Percentiles rank a stretch among this genome's conserved stretches.
Evolutionary conservation across 768 basidiomycete species (phyloP).

Genomic region (Pholiota conissans): DNA sequence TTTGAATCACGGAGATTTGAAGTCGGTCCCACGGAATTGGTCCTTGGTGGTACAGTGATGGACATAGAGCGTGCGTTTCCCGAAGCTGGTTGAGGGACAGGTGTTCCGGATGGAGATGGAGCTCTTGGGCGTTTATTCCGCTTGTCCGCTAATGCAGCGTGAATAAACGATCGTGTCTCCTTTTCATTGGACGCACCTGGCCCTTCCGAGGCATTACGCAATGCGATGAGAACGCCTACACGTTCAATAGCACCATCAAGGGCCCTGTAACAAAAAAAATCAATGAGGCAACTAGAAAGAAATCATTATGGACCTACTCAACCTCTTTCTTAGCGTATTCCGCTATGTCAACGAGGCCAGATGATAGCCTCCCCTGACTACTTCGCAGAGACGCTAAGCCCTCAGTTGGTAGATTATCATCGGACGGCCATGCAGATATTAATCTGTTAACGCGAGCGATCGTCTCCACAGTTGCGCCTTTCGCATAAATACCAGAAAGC

Average conservation of each 20-base stretch:
- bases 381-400: conserved; percentile 64
- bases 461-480: conserved; percentile 50
- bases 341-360: conserved; percentile 65
- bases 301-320: conserved; percentile 43
- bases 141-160: conserved; percentile 50
- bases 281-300: conserved; percentile 7
- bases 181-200: conserved; percentile 44
- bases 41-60: conserved; percentile 56
- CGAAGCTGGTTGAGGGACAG: conserved; percentile 36
- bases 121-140: conserved; percentile 74
- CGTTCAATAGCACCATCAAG: conserved; percentile 73
- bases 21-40: conserved; percentile 54
- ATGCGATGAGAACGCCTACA: conserved; percentile 66
- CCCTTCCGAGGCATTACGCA: conserved; percentile 71
- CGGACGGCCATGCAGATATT: conserved; percentile 69
- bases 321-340: conserved; percentile 58
- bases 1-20: conserved; percentile 67
- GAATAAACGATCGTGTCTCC: neutral
- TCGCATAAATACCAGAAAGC: conserved; percentile 55
- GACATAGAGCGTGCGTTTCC: conserved; percentile 46
- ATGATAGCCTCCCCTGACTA: conserved; percentile 59
- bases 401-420: conserved; percentile 68
- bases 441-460: conserved; percentile 74
- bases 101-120: conserved; percentile 65
- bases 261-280: conserved; percentile 50